A percentile compares a stretch with the other conserved stretches of the same genome.
phyloP scores from a whole-genome alignment of 2,329 filamentous ascomycete species.

The Thelonectria olida region DNA sequence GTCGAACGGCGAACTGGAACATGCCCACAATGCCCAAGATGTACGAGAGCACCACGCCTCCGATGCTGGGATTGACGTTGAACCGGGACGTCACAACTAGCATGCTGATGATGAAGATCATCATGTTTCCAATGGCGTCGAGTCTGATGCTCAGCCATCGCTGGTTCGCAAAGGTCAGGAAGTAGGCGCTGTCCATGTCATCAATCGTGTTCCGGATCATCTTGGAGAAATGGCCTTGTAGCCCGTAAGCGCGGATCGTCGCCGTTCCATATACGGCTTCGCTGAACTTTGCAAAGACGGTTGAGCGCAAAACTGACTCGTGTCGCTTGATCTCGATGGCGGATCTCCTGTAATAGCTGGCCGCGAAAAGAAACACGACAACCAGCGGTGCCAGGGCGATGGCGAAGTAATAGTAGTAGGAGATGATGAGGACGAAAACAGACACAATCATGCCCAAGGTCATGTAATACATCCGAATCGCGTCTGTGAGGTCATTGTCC shows the following conservation, averaged over 20 bases:
- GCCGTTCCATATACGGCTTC: constrained; percentile 86
- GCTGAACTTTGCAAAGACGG: constrained; percentile 90
- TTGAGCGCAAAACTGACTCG: constrained; percentile 86
- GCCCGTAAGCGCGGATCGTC: constrained; percentile 88
- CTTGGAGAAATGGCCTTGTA: constrained; percentile 78
- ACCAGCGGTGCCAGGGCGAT: constrained; percentile 72
- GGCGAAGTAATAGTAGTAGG: constrained; percentile 89
- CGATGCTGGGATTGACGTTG: constrained; percentile 82
- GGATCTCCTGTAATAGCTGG: constrained; percentile 88
- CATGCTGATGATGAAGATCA: constrained; percentile 89
- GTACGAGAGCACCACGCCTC: constrained; percentile 88
- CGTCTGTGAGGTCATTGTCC: constrained; percentile 90
- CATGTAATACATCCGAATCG: constrained; percentile 90
- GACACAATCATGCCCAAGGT: constrained; percentile 83
- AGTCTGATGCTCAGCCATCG: constrained; percentile 88
- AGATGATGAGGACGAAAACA: constrained; percentile 89
- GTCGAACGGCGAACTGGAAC: constrained; percentile 95
- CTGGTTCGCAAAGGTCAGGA: constrained; percentile 93
- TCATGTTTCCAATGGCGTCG: constrained; percentile 81
- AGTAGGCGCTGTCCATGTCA: constrained; percentile 93
- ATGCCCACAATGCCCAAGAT: constrained; percentile 92
- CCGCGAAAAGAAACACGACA: constrained; percentile 80
- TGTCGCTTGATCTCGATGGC: constrained; percentile 94
- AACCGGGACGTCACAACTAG: constrained; percentile 94
- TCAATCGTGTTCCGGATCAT: constrained; percentile 80